Percentiles rank a stretch among this genome's conserved stretches.
phyloP scores from a whole-genome alignment of 768 basidiomycete genomes.

The Lactarius quietus region DNA sequence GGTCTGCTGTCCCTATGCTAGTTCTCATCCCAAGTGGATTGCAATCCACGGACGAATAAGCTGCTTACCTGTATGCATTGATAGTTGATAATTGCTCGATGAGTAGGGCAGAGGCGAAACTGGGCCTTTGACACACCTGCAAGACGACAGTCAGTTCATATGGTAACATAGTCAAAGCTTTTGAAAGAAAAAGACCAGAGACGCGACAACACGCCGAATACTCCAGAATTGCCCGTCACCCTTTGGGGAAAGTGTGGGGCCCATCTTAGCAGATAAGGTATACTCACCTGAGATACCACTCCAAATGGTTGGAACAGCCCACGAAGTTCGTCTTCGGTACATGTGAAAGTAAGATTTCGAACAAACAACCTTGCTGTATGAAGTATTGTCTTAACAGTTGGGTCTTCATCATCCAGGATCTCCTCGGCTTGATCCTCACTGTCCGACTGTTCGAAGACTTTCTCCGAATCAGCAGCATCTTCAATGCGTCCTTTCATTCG shows the following conservation, averaged over 20 bases:
- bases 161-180: conserved; percentile 5
- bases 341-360: conserved; percentile 91
- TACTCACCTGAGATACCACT: conserved; percentile 68
- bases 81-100: neutral
- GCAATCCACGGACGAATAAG: neutral
- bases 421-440: conserved; percentile 41
- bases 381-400: conserved; percentile 50
- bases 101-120: conserved; percentile 9
- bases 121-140: conserved; percentile 20
- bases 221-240: conserved; percentile 53
- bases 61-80: conserved; percentile 39
- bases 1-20: conserved; percentile 65
- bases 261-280: conserved; percentile 5
- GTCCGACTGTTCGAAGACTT: conserved; percentile 60
- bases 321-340: conserved; percentile 65
- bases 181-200: conserved; percentile 10
- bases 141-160: conserved; percentile 10
- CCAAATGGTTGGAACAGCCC: conserved; percentile 68
- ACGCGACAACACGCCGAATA: conserved; percentile 33
- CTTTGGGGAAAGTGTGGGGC: neutral
- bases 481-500: conserved; percentile 50
- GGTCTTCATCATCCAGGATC: conserved; percentile 19
- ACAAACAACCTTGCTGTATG: conserved; percentile 82
- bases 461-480: conserved; percentile 38
- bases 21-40: conserved; percentile 39